Conservation (phyloP, 1,284 basidiomycete genomes). For the Veloboletus limbatus region DNA sequence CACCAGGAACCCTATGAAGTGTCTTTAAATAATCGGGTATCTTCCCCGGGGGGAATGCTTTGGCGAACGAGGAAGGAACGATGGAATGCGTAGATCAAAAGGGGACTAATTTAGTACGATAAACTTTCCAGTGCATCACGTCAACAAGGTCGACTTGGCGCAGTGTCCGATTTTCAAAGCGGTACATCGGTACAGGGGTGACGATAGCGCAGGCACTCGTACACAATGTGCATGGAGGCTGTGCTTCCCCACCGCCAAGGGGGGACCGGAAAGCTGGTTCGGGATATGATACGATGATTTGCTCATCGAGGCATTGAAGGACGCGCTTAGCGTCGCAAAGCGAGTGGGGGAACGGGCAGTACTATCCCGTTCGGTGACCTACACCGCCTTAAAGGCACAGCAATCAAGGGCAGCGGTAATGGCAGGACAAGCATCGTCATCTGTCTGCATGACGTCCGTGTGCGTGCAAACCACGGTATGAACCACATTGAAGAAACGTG, state of each 20-base stretch:
- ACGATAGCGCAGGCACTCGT: constrained; percentile 9
- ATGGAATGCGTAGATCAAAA: constrained; percentile 21
- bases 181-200: constrained; percentile 2
- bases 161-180: constrained; percentile 11
- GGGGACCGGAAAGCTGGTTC: constrained; percentile 2
- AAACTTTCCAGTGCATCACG: constrained; percentile 33
- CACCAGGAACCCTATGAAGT: constrained; percentile 1
- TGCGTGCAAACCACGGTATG: background rate
- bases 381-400: constrained; percentile 29
- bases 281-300: background rate
- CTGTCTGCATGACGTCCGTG: constrained; percentile 3
- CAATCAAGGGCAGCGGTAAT: constrained; percentile 14
- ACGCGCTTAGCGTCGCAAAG: background rate
- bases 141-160: constrained; percentile 7
- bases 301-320: constrained; percentile 1
- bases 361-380: constrained; percentile 16
- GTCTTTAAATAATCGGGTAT: constrained; percentile 25
- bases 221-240: constrained; percentile 17
- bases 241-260: constrained; percentile 20
- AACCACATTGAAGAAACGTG: background rate
- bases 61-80: constrained; percentile 17
- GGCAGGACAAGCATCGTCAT: constrained; percentile 1
- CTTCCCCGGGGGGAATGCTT: constrained; percentile 17
- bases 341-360: constrained; percentile 14
- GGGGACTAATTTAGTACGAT: constrained; percentile 19